Percentiles rank a stretch among this genome's conserved stretches.
Conservation (phyloP, 2,329 filamentous ascomycete genomes). For the Plenodomus lindquistii region DNA sequence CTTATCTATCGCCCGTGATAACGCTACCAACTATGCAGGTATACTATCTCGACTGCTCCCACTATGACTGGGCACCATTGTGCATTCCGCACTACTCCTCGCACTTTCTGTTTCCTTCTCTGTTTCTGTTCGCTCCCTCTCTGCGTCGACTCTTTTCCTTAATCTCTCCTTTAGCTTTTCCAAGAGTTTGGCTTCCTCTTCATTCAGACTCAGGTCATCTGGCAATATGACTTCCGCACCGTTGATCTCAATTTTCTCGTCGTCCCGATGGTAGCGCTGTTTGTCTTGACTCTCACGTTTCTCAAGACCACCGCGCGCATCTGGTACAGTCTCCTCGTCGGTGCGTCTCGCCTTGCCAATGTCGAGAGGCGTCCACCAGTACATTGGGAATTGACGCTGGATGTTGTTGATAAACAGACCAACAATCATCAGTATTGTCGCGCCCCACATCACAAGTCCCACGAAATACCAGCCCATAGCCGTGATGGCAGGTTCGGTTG, state of each 20-base stretch:
- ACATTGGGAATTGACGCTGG: conserved; percentile 51
- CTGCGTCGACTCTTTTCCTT: conserved; percentile 15
- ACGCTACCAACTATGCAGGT: conserved; percentile 10
- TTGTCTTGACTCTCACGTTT: conserved; percentile 17
- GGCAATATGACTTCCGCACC: conserved; percentile 40
- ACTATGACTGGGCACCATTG: conserved; percentile 20
- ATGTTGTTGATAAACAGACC: conserved; percentile 53
- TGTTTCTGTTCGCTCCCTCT: conserved; percentile 1
- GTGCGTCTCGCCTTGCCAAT: conserved; percentile 28
- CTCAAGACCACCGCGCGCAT: conserved; percentile 26
- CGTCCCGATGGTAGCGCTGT: conserved; percentile 17
- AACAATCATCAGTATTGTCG: conserved; percentile 48
- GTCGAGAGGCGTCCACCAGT: conserved; percentile 54
- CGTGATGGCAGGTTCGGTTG: conserved; percentile 45
- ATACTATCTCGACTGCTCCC: conserved; percentile 11
- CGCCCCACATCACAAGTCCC: conserved; percentile 48
- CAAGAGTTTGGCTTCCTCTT: conserved; percentile 42
- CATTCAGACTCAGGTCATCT: conserved; percentile 38
- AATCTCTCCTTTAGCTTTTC: conserved; percentile 41
- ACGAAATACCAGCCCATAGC: conserved; percentile 53
- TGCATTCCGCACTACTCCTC: conserved; percentile 26
- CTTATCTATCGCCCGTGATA: conserved; percentile 10
- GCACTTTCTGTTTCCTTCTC: conserved; percentile 16
- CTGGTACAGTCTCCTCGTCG: conserved; percentile 29
- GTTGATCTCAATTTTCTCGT: conserved; percentile 35